Conservation (phyloP, 2,329 filamentous ascomycete genomes). For the Diaporthe vaccinii region DNA sequence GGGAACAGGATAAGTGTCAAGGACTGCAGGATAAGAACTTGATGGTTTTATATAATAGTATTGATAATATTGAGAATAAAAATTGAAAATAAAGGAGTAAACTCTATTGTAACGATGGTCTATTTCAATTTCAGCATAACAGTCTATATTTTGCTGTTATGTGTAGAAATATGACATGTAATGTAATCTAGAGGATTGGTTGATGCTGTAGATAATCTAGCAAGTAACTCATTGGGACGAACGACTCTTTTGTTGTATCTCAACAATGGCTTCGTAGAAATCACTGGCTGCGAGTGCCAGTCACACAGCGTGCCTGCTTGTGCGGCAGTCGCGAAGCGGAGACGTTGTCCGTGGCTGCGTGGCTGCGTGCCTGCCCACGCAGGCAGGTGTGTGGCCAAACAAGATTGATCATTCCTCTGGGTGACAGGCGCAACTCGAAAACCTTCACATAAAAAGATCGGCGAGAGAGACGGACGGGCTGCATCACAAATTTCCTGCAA, state of each 20-base stretch:
- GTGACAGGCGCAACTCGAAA: constrained; percentile 5
- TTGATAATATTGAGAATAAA: constrained; percentile 7
- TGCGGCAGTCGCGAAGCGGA: constrained; percentile 12
- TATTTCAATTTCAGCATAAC: background rate
- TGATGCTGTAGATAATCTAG: background rate
- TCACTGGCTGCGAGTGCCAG: background rate
- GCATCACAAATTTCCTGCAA: background rate
- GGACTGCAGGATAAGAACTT: background rate
- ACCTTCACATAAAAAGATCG: constrained; percentile 25
- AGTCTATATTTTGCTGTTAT: background rate
- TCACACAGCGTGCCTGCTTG: background rate
- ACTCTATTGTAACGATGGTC: background rate
- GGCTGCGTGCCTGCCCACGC: background rate
- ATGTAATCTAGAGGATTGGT: background rate
- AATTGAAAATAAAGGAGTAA: background rate
- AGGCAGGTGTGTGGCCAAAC: background rate
- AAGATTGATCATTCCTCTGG: constrained; percentile 10
- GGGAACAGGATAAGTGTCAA: background rate
- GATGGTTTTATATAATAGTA: background rate
- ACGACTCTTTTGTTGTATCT: background rate
- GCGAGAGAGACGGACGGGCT: background rate
- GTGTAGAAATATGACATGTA: no score
- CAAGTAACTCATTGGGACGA: background rate
- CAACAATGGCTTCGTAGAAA: background rate
- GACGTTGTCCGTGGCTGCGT: background rate